Percentiles rank a stretch among this genome's conserved stretches.
Evolutionary conservation across 192 early-diverging fungal species (phyloP).

Genomic region (Rhizophagus sp.): DNA sequence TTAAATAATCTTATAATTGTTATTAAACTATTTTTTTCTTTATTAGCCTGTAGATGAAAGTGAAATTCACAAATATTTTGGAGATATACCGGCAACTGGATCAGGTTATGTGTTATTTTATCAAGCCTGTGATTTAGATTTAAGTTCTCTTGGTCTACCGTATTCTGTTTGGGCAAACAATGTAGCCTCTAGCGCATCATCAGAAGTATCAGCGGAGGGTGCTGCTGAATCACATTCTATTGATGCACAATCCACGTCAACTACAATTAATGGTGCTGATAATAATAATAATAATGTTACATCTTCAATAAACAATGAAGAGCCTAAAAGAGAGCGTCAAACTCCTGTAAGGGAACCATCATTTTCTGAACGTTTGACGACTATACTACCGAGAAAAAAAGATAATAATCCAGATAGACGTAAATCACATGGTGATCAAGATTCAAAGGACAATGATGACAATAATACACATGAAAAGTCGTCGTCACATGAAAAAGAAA

Average conservation of each 20-base stretch:
- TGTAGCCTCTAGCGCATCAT: conserved; percentile 15
- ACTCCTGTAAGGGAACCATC: conserved; percentile 19
- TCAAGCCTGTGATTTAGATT: conserved; percentile 54
- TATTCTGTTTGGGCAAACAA: conserved; percentile 17
- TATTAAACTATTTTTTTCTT: background rate
- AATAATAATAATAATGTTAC: background rate
- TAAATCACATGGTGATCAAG: conserved; percentile 27
- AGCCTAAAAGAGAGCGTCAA: background rate
- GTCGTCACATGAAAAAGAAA: background rate
- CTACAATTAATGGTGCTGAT: background rate
- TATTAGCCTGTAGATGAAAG: conserved; percentile 67
- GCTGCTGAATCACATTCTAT: background rate
- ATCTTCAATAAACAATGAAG: background rate
- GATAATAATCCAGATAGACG: conserved; percentile 22
- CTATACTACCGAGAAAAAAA: background rate
- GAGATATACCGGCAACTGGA: conserved; percentile 70
- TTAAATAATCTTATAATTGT: background rate
- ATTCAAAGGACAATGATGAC: conserved; percentile 25
- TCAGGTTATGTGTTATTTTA: conserved; percentile 85
- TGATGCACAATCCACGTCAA: background rate
- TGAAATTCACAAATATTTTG: conserved; percentile 80
- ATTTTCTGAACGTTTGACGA: conserved; percentile 1
- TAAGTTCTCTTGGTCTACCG: conserved; percentile 16
- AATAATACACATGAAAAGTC: conserved; percentile 22
- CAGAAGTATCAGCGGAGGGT: background rate